Evolutionary conservation across 257 asterid genomes (phyloP).

Genomic region (Petunia axillaris): DNA sequence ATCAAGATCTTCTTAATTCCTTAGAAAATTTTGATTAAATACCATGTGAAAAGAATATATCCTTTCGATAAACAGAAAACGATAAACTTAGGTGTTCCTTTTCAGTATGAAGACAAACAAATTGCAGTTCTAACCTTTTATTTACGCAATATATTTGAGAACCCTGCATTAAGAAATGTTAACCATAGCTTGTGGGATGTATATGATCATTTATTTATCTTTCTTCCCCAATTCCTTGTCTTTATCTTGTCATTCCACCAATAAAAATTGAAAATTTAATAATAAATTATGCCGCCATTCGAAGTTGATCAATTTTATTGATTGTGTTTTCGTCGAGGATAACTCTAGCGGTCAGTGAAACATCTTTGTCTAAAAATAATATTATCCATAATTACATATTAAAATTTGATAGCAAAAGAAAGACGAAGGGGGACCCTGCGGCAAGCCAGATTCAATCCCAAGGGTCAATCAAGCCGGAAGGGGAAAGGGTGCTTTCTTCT

Average conservation of each 20-base stretch:
- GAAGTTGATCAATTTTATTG: neutral
- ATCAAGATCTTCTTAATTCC: neutral
- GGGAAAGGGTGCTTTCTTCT: too few species aligned
- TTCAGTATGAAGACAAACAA: neutral
- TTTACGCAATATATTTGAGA: neutral
- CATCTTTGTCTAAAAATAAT: too few species aligned
- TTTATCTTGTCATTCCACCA: neutral
- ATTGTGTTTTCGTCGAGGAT: neutral
- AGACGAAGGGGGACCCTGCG: too few species aligned
- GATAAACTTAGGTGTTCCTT: neutral
- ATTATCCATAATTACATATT: too few species aligned
- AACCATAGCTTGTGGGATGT: neutral
- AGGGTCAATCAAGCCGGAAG: too few species aligned
- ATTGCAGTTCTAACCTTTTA: neutral
- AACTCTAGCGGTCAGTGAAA: too few species aligned
- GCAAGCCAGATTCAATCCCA: too few species aligned
- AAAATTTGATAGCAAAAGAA: too few species aligned
- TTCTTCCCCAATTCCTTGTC: neutral
- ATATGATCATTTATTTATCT: neutral
- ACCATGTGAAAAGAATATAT: constrained; percentile 8
- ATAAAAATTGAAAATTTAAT: neutral
- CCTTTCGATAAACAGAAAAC: constrained; percentile 3
- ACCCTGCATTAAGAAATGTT: neutral
- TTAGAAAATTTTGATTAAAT: constrained; percentile 8
- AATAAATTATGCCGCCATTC: neutral